phyloP scores from a whole-genome alignment of 169 alveolate species.

The Amoebophrya sp. region DNA sequence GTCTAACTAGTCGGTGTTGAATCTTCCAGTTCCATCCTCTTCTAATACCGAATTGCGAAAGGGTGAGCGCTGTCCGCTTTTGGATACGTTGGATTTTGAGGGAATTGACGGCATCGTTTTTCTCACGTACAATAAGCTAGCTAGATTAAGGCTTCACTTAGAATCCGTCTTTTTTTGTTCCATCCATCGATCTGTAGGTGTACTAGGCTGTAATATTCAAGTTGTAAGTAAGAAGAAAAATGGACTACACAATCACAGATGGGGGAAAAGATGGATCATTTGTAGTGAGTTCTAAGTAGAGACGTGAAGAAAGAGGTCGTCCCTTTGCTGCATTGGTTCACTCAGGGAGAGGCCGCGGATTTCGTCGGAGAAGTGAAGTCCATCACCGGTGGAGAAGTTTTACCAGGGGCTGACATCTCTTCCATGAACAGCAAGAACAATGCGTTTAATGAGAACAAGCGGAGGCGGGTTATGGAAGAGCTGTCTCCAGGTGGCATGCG shows the following conservation, averaged over 20 bases:
- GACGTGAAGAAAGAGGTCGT: neutral
- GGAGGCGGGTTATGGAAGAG: neutral
- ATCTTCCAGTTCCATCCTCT: no score
- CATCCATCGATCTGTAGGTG: no score
- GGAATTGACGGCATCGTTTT: neutral
- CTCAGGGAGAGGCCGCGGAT: neutral
- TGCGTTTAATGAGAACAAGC: neutral
- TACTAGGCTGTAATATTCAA: no score
- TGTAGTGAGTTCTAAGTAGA: no score
- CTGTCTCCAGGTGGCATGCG: neutral
- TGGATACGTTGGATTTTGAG: neutral
- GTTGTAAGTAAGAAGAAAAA: no score
- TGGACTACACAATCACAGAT: no score
- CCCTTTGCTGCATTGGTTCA: conserved; percentile 27
- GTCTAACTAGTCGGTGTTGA: no score
- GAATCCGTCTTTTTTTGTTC: no score
- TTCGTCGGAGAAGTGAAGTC: neutral
- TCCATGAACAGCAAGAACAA: neutral
- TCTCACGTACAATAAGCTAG: neutral
- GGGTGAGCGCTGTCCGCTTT: neutral
- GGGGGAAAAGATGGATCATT: no score
- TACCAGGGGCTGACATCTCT: neutral
- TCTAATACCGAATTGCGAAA: no score
- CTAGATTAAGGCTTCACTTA: no score
- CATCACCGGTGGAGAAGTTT: neutral